These are phyloP conservation scores for Trametes punicea DNA, from an alignment of 768 basidiomycete genomes.

Conservation along the genomic window DNA sequence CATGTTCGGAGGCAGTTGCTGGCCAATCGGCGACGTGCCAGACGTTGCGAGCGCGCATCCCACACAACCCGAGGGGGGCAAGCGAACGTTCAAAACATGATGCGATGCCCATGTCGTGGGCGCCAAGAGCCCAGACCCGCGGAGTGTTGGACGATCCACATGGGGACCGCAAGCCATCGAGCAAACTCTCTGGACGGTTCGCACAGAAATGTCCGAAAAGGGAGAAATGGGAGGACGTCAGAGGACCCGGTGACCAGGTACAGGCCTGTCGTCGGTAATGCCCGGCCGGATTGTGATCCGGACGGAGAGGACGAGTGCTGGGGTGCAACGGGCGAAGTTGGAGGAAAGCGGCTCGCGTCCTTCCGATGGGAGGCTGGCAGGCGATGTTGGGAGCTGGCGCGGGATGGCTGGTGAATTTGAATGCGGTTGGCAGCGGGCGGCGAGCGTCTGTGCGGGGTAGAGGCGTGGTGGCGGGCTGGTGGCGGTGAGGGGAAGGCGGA, in stretches of 20 bases:
- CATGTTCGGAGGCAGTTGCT: background rate
- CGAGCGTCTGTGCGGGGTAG: conserved; percentile 13
- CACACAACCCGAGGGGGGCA: too few species aligned
- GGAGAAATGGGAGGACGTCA: background rate
- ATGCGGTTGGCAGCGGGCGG: background rate
- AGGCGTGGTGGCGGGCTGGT: conserved; percentile 1
- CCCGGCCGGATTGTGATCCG: conserved; percentile 3
- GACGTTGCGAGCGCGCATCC: background rate
- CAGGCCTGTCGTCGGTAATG: conserved; percentile 4
- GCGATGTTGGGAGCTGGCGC: background rate
- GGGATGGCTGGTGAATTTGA: background rate
- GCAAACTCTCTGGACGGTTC: background rate
- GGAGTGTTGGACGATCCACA: background rate
- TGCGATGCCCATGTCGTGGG: background rate
- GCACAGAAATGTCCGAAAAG: background rate
- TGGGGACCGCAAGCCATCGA: background rate
- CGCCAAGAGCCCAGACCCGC: background rate
- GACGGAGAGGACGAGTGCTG: background rate
- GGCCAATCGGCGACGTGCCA: background rate
- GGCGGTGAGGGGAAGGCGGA: conserved; percentile 6
- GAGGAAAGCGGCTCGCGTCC: too few species aligned
- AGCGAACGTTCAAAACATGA: background rate
- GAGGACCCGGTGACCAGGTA: conserved; percentile 15
- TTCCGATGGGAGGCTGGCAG: background rate
- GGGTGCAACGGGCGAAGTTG: background rate